Evolutionary conservation across 805 yeast genomes (phyloP), one percentile per base, ranked within the genome.

Genomic region (Cyberlindnera americana): DNA sequence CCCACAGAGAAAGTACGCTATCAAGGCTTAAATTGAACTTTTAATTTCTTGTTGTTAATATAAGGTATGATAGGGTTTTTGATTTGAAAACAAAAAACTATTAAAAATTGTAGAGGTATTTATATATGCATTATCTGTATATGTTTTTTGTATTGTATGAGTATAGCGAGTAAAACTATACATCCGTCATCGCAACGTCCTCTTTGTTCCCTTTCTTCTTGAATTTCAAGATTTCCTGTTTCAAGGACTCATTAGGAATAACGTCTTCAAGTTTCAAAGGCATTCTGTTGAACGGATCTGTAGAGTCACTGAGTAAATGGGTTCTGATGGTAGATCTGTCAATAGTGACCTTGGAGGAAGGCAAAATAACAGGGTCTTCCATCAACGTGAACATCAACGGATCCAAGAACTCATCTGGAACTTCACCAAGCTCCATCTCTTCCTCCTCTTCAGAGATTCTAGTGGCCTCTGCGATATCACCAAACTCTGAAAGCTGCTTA

Each of bases 1-100:
- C 95, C 98, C 99, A 71, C 90, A 83, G 77, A 89, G 95, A 83
- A 85, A 84, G 76, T 93, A 77, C 76, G 98, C 98, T 70, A 85
- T 93, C 78, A 91, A 90, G 83, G 98, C 96, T 77, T 91, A 84
- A 81, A 55, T 28, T 28, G 38, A 19, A 37, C 31, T 38, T n/a
- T n/a, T 37, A 34, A 37, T 41, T 37, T 30, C 38, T 41, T 48
- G 46, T 41, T 41, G 39, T 52, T 52, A 52, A 53, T 51, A 49
- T 39, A 44, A 48, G 53, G 54, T 46, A 56, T 49, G 53, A 56
- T 57, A 47, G 53, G 53, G 54, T 41, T 47, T 43, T 35, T 29
- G 29, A 35, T 36, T 43, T 45, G 36, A 31, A 25, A 25, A 6
- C 13, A 6, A 12, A 25, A 9, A 9, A 12, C 6, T n/a, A n/a